Conservation (phyloP, 352 stramenopile species). For the Pythium brassicae region DNA sequence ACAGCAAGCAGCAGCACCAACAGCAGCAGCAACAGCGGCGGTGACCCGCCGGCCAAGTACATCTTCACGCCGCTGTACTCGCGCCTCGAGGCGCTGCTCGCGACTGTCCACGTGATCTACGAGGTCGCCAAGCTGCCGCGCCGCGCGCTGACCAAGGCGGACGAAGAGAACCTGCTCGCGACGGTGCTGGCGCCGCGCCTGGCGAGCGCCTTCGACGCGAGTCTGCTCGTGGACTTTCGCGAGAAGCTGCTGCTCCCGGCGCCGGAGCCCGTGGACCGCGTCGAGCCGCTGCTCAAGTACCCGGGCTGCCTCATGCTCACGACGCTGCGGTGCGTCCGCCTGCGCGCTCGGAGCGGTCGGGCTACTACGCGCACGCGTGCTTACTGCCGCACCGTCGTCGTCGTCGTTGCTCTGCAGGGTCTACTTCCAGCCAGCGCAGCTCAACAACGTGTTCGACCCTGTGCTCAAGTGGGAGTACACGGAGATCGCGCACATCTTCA, state of each 20-base stretch:
- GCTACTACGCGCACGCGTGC: too few relatives aligned
- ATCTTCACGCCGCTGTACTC: conserved; percentile 85
- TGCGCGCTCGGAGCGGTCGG: too few relatives aligned
- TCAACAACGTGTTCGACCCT: conserved; percentile 91
- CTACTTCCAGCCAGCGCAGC: conserved; percentile 91
- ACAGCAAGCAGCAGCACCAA: too few relatives aligned
- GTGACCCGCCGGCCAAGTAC: conserved; percentile 35
- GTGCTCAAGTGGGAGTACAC: conserved; percentile 83
- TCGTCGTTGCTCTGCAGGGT: too few relatives aligned
- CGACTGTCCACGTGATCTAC: conserved; percentile 61
- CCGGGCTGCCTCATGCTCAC: conserved; percentile 90
- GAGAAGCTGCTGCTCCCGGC: conserved; percentile 73
- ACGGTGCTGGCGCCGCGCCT: conserved; percentile 66
- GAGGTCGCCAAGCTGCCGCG: conserved; percentile 52
- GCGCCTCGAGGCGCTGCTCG: conserved; percentile 75
- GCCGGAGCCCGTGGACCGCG: conserved; percentile 81
- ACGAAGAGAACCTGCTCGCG: conserved; percentile 74
- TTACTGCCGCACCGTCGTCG: too few relatives aligned
- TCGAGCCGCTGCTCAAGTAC: conserved; percentile 89
- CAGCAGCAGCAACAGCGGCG: too few relatives aligned
- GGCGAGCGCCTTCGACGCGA: conserved; percentile 85
- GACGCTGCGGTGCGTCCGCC: conserved; percentile 30
- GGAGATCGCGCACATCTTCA: conserved; percentile 76
- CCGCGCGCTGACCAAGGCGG: conserved; percentile 77
- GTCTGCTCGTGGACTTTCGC: conserved; percentile 86